These are phyloP conservation scores for Vaccinium darrowii DNA, from an alignment of 148 eudicot genomes.

Conservation along the genomic window DNA sequence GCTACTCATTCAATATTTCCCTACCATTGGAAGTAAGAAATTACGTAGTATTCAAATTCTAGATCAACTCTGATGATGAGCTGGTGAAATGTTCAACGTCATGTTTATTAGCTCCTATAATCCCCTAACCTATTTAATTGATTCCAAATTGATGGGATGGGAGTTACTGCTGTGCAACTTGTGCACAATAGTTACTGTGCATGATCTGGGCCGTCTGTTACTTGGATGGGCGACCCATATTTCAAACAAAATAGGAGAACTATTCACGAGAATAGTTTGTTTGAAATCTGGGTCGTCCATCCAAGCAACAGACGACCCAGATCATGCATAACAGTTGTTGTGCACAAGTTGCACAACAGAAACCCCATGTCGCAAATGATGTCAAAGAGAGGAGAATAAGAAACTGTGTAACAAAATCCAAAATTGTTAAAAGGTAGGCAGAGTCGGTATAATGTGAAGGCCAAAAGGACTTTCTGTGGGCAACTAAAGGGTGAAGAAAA, in stretches of 20 bases:
- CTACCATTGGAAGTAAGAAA: not conserved
- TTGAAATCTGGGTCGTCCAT: no score
- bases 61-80: not conserved
- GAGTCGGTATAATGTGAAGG: not conserved
- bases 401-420: not conserved
- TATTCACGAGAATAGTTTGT: no score
- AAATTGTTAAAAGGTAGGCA: not conserved
- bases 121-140: not conserved
- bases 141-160: not conserved
- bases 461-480: not conserved
- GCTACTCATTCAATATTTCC: no score
- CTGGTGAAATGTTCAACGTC: not conserved
- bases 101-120: not conserved
- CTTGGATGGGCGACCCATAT: no score
- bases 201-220: no score
- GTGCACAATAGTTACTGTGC: no score
- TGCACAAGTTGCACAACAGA: no score
- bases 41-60: no score
- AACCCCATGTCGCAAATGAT: not conserved
- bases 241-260: no score
- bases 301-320: no score
- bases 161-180: no score
- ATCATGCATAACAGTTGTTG: no score
- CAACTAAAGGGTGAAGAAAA: not conserved
- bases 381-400: not conserved